Base-by-base conservation (phyloP, 2,329 filamentous ascomycete species). In the Hymenoscyphus scutula region DNA sequence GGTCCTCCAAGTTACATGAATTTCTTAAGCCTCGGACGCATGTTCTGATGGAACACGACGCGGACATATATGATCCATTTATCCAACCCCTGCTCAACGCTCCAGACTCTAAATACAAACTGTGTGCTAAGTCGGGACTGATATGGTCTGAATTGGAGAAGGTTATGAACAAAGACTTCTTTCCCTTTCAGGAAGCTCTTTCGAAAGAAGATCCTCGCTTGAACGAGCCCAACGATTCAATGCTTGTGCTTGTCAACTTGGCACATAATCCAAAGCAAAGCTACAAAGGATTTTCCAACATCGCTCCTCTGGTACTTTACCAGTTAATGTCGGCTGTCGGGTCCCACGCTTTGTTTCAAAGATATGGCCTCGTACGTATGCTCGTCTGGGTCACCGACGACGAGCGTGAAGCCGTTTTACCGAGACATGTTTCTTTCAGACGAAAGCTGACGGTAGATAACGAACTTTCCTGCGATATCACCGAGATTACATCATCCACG, bases 21-120 rank as follows among this genome's bases (percentile, higher is more conserved):
- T 78, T 83, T 54, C 80, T 99, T 7, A 78, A 91, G 70, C 94
- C 94, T 4, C 87, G 92, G 62, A 87, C 85, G 5, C 95, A 99
- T 77, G 78, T 97, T 53, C 80, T 99, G 51, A 81, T 97, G 76
- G 93, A 98, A 71, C 86, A 88, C 2, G 84, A 90, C 37, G 74
- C 76, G 2, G 76, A 79, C 0, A 70, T 82, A 3, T 94, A 90
- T 73, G 66, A 76, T 0, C 78, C 84, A 0, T 85, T 88, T 64
- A 83, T 97, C 27, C 70, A 82, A 19, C 79, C 84, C 0, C 78
- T 92, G 1, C 74, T 84, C 6, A 70, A 80, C 1, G 77, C 77
- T 5, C 79, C 81, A 59, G 79, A 80, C 3, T 76, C 78, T 5
- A 75, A 70, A 57, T 81, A 79, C 65, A 76, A 77, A 38, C 71